These are phyloP conservation scores for Malus hybrid DNA, from an alignment of 331 rosid species.

Conservation along the genomic window DNA sequence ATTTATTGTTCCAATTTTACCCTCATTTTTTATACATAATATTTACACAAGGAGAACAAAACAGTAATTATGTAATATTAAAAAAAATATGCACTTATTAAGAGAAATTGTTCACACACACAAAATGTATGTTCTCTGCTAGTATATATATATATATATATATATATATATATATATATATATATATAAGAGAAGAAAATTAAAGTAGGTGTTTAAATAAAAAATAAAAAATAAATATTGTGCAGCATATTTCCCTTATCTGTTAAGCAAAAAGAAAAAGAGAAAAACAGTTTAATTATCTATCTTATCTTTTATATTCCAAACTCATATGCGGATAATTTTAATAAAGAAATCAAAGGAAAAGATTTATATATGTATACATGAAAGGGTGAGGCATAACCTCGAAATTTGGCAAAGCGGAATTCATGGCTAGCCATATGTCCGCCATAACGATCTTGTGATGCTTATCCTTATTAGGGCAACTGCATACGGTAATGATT, in stretches of 20 bases:
- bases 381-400: background rate
- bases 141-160: too few relatives aligned
- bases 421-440: background rate
- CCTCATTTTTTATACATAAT: too few relatives aligned
- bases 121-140: too few relatives aligned
- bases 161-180: too few relatives aligned
- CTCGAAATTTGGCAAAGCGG: background rate
- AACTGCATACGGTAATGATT: background rate
- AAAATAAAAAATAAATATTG: too few relatives aligned
- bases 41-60: too few relatives aligned
- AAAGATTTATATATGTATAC: background rate
- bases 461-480: background rate
- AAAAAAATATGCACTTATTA: too few relatives aligned
- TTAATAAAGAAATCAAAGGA: background rate
- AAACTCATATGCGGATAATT: background rate
- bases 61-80: too few relatives aligned
- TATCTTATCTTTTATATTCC: conserved; percentile 15
- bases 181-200: background rate
- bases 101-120: too few relatives aligned
- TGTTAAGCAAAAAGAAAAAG: background rate
- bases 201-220: too few relatives aligned
- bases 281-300: background rate
- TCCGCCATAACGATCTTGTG: background rate
- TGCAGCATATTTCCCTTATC: background rate
- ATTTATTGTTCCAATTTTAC: too few relatives aligned